phyloP scores from a whole-genome alignment of 208 protist genomes.

The Trypanosoma theileri region DNA sequence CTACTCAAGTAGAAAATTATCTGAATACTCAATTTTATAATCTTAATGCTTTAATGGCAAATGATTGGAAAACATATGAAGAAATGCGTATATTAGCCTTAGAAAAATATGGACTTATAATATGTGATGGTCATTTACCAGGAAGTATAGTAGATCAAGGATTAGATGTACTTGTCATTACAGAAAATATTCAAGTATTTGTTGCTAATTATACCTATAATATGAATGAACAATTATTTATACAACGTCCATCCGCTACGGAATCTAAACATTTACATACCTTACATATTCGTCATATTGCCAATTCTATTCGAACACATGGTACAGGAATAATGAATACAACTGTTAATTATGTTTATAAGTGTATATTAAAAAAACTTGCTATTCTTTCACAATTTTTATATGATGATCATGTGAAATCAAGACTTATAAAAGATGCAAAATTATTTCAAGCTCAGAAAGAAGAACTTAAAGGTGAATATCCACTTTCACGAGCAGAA shows the following conservation, averaged over 20 bases:
- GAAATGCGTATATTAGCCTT: conserved; percentile 95
- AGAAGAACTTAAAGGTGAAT: conserved; percentile 69
- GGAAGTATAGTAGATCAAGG: conserved; percentile 93
- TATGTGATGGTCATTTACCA: conserved; percentile 92
- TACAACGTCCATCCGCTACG: conserved; percentile 80
- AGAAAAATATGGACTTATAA: conserved; percentile 88
- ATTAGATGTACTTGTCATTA: conserved; percentile 97
- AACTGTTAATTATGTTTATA: conserved; percentile 97
- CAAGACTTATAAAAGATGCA: conserved; percentile 66
- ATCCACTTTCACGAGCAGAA: conserved; percentile 88
- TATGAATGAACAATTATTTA: conserved; percentile 96
- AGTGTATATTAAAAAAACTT: conserved; percentile 94
- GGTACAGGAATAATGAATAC: conserved; percentile 98
- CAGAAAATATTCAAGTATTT: conserved; percentile 97
- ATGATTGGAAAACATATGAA: conserved; percentile 96
- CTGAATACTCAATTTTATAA: conserved; percentile 97
- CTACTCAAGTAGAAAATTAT: conserved; percentile 86
- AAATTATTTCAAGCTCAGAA: conserved; percentile 68
- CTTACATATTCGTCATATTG: conserved; percentile 95
- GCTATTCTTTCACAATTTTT: conserved; percentile 95
- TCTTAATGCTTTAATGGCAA: conserved; percentile 92
- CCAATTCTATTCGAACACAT: conserved; percentile 97
- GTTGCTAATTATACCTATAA: conserved; percentile 97
- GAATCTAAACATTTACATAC: conserved; percentile 94
- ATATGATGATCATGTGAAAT: conserved; percentile 97